A percentile compares a stretch with the other conserved stretches of the same genome.
These are phyloP conservation scores for Phaeotremella skinneri DNA, from an alignment of 768 basidiomycete genomes.

Conservation along the genomic window DNA sequence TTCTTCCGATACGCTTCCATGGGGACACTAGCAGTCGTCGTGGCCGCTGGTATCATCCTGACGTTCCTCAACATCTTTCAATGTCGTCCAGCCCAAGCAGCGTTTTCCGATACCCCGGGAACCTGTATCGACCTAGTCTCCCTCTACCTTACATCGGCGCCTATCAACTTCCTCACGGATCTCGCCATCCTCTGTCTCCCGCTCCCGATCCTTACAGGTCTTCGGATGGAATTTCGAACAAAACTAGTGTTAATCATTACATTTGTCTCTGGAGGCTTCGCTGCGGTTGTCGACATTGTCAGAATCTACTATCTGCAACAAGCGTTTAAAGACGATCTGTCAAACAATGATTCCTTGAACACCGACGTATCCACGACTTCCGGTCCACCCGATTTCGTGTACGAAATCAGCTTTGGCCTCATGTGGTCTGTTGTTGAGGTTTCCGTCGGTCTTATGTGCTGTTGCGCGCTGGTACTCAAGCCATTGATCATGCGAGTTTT, in stretches of 20 bases:
- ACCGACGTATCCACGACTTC: conserved; percentile 1
- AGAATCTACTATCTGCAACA: conserved; percentile 48
- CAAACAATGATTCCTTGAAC: conserved; percentile 4
- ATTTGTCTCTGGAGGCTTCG: conserved; percentile 48
- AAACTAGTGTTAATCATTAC: conserved; percentile 46
- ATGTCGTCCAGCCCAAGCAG: conserved; percentile 43
- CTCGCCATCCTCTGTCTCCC: conserved; percentile 46
- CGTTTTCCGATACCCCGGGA: conserved; percentile 19
- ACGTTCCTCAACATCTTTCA: conserved; percentile 49
- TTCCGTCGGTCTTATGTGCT: conserved; percentile 44
- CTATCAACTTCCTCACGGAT: conserved; percentile 50
- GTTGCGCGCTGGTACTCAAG: conserved; percentile 46
- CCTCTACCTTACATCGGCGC: conserved; percentile 46
- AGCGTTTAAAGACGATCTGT: conserved; percentile 31
- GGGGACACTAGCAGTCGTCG: conserved; percentile 36
- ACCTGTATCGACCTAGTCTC: conserved; percentile 44
- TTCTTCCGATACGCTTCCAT: conserved; percentile 42
- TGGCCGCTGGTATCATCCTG: conserved; percentile 43
- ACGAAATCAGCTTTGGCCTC: conserved; percentile 38
- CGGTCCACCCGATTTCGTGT: conserved; percentile 35
- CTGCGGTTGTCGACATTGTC: conserved; percentile 48
- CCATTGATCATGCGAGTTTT: conserved; percentile 43
- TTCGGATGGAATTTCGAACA: conserved; percentile 46
- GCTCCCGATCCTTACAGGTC: conserved; percentile 45
- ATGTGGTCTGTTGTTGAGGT: conserved; percentile 50